Base-by-base conservation (phyloP, 2,329 filamentous ascomycete species). In the Trichoderma sp. region DNA sequence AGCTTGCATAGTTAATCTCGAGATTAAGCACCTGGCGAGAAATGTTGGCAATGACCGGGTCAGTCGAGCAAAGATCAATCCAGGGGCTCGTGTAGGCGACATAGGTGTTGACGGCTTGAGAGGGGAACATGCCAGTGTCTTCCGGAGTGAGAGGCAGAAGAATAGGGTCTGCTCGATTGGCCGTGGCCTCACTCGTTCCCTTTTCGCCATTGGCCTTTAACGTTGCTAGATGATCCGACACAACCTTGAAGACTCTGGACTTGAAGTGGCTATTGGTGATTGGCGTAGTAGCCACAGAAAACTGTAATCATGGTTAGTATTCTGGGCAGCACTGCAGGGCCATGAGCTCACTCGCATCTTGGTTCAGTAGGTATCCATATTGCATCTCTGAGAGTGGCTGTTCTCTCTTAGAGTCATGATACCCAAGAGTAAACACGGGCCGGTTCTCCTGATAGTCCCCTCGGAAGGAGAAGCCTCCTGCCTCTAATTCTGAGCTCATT, bases 1-100 rank as follows among this genome's bases (percentile, higher is more conserved):
- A 99, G 74, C 94, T 95, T 74, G 97, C 96, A 82, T 98, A 99
- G 63, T 94, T 93, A 62, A 98, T 88, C 80, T 99, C 96, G 51
- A 97, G 87, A 79, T 94, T 94, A 74, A 99, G 85, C 7, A 97
- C 92, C 82, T 98, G 95, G 58, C 93, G 90, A 43, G 95, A 98
- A 72, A 98, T 87, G 80, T 93, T 93, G 8, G 94, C 90, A 74
- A 98, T 91, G 74, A 95, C 82, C 7, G 94, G 93, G 80, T 98
- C 92, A 1, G 90, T 83, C 3, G 95, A 97, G 77, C 91, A 92
- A 14, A 98, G 84, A 79, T 98, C 95, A 75, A 97, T 95, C 95
- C 95, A 98, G 6, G 93, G 89, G 80, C 94, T 97, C n/a, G 90
- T 90, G 72, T 92, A 91, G 15, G 90, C 93, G 63, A 97, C 87